Conservation (phyloP, 164 flowering plant species). For the Liriodendron chinense region DNA sequence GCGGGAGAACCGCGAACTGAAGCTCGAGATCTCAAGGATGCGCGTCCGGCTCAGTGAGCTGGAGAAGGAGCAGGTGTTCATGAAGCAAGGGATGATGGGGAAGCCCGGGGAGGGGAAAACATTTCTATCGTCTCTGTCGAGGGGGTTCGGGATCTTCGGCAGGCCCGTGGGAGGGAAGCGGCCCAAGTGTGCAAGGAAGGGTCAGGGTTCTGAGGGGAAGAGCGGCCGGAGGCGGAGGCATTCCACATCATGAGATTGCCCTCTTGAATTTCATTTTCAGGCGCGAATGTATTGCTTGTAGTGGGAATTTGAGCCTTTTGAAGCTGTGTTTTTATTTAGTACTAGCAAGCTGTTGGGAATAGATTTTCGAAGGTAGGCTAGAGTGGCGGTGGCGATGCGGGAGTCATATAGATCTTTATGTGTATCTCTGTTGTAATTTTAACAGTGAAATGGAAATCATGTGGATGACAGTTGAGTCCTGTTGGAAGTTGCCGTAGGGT, state of each 20-base stretch:
- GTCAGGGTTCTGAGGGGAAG: conserved; percentile 43
- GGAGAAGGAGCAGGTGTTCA: conserved; percentile 70
- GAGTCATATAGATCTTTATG: too few relatives aligned
- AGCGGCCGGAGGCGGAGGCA: conserved; percentile 46
- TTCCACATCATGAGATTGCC: conserved; percentile 37
- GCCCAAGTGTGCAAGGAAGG: conserved; percentile 38
- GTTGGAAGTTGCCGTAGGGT: background rate
- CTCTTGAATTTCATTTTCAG: background rate
- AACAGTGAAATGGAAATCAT: background rate
- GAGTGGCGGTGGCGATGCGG: too few relatives aligned
- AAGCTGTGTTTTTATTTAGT: too few relatives aligned
- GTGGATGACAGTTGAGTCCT: background rate
- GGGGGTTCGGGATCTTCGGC: conserved; percentile 54
- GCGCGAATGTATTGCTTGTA: background rate
- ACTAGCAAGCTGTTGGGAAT: too few relatives aligned
- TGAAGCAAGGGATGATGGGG: conserved; percentile 72
- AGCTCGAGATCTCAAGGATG: conserved; percentile 73
- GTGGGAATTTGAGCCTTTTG: background rate
- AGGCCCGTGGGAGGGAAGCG: conserved; percentile 37
- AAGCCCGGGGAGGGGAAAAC: conserved; percentile 50
- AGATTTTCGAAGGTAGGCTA: too few relatives aligned
- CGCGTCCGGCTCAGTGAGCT: conserved; percentile 70
- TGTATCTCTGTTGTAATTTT: background rate
- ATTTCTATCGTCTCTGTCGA: conserved; percentile 54
- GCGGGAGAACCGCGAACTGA: conserved; percentile 74